Evolutionary conservation across 805 yeast species (phyloP).

Genomic region (Lipomyces lipofer): DNA sequence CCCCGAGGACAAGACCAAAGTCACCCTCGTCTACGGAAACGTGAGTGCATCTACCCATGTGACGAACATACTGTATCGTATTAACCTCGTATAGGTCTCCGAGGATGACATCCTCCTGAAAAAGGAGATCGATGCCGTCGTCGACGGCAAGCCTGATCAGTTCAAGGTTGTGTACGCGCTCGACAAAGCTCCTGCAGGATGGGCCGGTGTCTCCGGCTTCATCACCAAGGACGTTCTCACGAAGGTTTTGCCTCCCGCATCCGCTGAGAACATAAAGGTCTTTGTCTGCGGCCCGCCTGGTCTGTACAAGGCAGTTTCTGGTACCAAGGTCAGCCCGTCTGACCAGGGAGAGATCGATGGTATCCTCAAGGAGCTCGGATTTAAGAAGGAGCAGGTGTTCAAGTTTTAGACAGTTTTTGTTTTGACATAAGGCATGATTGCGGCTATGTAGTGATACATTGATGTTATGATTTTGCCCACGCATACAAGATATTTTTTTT

Average conservation of each 20-base stretch:
- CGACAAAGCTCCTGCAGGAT: conserved; percentile 53
- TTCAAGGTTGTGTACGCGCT: conserved; percentile 76
- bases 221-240: conserved; percentile 73
- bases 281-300: conserved; percentile 97
- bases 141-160: conserved; percentile 69
- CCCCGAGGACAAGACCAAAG: conserved; percentile 87
- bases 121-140: conserved; percentile 70
- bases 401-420: conserved; percentile 44
- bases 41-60: too few relatives aligned
- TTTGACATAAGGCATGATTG: not conserved
- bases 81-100: too few relatives aligned
- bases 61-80: too few relatives aligned
- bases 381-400: conserved; percentile 80
- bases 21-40: conserved; percentile 78
- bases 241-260: conserved; percentile 62
- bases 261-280: conserved; percentile 64
- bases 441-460: not conserved
- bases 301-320: conserved; percentile 83
- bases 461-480: not conserved
- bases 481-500: not conserved
- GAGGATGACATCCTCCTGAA: conserved; percentile 79
- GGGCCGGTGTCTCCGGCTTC: conserved; percentile 68
- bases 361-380: conserved; percentile 83
- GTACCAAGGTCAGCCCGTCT: conserved; percentile 75
- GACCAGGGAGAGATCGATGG: conserved; percentile 97